phyloP scores from a whole-genome alignment of 305 asterid species.

The Solanum hybrid region DNA sequence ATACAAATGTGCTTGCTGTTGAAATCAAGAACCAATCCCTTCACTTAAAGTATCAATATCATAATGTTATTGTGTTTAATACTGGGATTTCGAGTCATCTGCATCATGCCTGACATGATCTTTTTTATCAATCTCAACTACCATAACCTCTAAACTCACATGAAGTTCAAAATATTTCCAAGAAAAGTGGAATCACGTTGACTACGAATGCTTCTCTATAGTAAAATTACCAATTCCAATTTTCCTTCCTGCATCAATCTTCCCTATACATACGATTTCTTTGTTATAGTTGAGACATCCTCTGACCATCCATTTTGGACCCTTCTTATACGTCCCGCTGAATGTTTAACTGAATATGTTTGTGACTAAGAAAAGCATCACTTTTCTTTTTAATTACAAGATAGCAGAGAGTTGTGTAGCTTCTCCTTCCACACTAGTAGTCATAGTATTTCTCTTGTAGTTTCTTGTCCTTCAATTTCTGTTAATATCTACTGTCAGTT shows the following conservation, averaged over 20 bases:
- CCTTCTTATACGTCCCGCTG: neutral
- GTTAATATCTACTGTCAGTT: neutral
- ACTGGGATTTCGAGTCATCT: neutral
- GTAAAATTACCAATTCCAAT: neutral
- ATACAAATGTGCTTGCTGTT: neutral
- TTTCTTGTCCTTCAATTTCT: neutral
- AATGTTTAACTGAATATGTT: neutral
- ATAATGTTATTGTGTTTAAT: neutral
- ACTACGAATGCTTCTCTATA: neutral
- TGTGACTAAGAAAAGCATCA: neutral
- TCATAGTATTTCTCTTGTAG: neutral
- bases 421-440: neutral
- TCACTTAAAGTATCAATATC: neutral
- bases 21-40: neutral
- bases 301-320: neutral
- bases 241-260: neutral
- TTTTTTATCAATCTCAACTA: neutral
- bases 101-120: neutral
- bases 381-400: neutral
- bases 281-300: neutral
- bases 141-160: neutral
- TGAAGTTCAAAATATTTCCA: neutral
- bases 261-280: neutral
- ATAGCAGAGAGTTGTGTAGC: neutral
- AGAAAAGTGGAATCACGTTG: neutral